Conservation (phyloP, 768 basidiomycete species). For the Tylopilus intermedius region DNA sequence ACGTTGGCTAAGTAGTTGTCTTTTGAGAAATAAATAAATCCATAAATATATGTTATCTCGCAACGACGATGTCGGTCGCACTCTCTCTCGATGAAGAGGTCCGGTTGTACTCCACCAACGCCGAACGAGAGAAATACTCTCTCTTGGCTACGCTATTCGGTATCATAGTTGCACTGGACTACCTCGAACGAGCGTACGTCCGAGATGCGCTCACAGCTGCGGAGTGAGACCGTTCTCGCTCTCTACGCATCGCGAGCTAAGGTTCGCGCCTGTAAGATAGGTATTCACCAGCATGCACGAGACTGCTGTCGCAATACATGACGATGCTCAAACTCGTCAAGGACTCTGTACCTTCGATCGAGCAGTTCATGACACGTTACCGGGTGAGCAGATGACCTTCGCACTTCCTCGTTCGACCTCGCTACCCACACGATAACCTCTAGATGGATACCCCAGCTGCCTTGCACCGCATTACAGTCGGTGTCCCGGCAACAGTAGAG, state of each 20-base stretch:
- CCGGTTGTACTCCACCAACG: slow-evolving; percentile 78
- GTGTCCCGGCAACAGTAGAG: slow-evolving; percentile 95
- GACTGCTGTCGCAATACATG: slow-evolving; percentile 94
- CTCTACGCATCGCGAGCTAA: slow-evolving; percentile 5
- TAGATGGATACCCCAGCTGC: slow-evolving; percentile 95
- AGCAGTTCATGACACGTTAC: slow-evolving; percentile 89
- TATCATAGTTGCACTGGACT: slow-evolving; percentile 87
- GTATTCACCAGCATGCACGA: slow-evolving; percentile 94
- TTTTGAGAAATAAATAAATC: background rate
- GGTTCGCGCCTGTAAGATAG: slow-evolving; percentile 41
- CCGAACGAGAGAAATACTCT: slow-evolving; percentile 85
- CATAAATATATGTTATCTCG: background rate
- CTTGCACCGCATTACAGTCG: slow-evolving; percentile 81
- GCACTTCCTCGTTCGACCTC: background rate
- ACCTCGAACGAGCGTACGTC: slow-evolving; percentile 92
- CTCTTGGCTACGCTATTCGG: slow-evolving; percentile 87
- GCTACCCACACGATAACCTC: background rate
- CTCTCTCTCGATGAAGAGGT: slow-evolving; percentile 88
- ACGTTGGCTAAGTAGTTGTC: slow-evolving; percentile 5
- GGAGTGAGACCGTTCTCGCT: slow-evolving; percentile 57
- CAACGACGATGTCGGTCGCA: slow-evolving; percentile 28
- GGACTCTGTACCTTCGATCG: slow-evolving; percentile 79
- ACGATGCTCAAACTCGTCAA: slow-evolving; percentile 93
- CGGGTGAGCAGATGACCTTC: slow-evolving; percentile 42
- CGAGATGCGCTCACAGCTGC: slow-evolving; percentile 86